These are phyloP conservation scores for Pistacia atlantica DNA, from an alignment of 345 rosid species.

Conservation along the genomic window DNA sequence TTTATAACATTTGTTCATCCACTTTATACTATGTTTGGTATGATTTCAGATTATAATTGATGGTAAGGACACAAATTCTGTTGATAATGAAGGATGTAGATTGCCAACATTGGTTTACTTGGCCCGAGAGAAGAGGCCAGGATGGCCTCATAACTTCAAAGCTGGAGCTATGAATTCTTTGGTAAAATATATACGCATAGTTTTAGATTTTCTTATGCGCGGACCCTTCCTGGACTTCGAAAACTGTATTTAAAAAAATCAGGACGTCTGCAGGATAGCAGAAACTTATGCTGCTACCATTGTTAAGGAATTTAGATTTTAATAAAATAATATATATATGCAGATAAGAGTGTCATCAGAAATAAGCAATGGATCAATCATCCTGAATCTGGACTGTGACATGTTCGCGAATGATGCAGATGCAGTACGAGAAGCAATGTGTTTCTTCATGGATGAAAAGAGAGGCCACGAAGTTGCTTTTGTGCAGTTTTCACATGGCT, in stretches of 20 bases:
- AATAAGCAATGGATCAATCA: slow-evolving; percentile 43
- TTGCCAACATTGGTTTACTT: slow-evolving; percentile 74
- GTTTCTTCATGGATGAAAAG: slow-evolving; percentile 53
- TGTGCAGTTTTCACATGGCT: slow-evolving; percentile 68
- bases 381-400: slow-evolving; percentile 52
- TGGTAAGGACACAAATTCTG: slow-evolving; percentile 37
- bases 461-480: slow-evolving; percentile 41
- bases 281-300: too few relatives aligned
- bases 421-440: slow-evolving; percentile 42
- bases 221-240: too few relatives aligned
- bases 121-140: slow-evolving; percentile 80
- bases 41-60: slow-evolving; percentile 53
- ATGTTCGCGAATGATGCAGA: slow-evolving; percentile 50
- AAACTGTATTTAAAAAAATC: too few relatives aligned
- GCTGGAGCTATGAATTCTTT: slow-evolving; percentile 88
- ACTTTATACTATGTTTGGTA: too few relatives aligned
- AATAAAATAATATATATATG: background rate
- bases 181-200: slow-evolving; percentile 27
- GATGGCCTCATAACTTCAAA: slow-evolving; percentile 68
- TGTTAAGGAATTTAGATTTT: too few relatives aligned
- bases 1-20: too few relatives aligned
- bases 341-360: slow-evolving; percentile 56
- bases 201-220: too few relatives aligned
- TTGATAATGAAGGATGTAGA: slow-evolving; percentile 30
- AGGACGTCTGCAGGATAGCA: too few relatives aligned